A percentile compares a stretch with the other conserved stretches of the same genome.
Evolutionary conservation across 352 stramenopile species (phyloP).

Genomic region (Stephanocyclus meneghinianus): DNA sequence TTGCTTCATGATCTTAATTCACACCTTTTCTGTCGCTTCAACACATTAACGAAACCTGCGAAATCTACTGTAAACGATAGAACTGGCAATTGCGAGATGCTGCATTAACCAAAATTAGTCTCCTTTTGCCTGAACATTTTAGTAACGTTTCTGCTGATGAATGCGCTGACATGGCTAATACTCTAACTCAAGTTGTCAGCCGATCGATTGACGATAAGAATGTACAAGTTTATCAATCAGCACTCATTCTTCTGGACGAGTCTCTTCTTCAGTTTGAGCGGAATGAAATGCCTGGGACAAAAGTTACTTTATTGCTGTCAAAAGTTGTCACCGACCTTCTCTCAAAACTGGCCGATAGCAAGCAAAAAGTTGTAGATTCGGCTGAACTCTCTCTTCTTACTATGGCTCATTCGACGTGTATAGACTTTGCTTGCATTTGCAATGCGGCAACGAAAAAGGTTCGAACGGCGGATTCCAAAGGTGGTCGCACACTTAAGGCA

Average conservation of each 20-base stretch:
- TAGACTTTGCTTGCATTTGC: constrained; percentile 27
- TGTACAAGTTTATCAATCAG: constrained; percentile 47
- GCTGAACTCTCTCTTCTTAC: constrained; percentile 41
- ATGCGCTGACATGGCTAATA: constrained; percentile 32
- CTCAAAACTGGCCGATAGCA: constrained; percentile 44
- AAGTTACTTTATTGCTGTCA: constrained; percentile 29
- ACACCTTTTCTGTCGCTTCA: not conserved
- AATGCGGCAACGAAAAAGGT: constrained; percentile 41
- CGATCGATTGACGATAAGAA: constrained; percentile 47
- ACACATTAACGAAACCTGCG: not conserved
- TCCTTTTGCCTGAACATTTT: constrained; percentile 49
- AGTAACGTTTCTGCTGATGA: constrained; percentile 3
- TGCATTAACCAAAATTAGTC: constrained; percentile 57
- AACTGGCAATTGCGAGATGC: constrained; percentile 69
- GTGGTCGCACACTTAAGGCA: constrained; percentile 33
- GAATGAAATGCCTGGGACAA: constrained; percentile 20
- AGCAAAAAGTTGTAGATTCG: constrained; percentile 46
- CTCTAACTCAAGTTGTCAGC: constrained; percentile 23
- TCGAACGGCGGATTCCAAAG: constrained; percentile 44
- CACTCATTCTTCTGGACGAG: constrained; percentile 47
- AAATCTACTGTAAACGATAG: not conserved
- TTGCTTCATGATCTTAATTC: not conserved
- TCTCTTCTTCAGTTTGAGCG: constrained; percentile 31
- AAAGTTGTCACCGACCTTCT: constrained; percentile 44
- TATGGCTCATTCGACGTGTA: constrained; percentile 38